Base-by-base conservation (phyloP, 208 protist genomes). In the Entamoeba moshkovskii region DNA sequence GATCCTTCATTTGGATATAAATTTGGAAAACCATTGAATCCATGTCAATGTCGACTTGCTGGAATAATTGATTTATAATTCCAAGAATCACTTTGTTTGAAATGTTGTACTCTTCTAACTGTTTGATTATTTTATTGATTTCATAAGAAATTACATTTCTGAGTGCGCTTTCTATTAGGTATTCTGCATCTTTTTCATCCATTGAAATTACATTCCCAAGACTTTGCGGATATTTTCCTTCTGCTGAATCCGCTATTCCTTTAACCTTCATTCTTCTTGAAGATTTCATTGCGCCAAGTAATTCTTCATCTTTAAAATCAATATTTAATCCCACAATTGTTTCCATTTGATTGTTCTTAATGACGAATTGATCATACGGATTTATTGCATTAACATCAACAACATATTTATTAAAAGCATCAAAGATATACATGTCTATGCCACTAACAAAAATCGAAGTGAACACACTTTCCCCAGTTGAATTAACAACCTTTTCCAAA, bases 131-230 rank as follows among this genome's bases (percentile, higher is more conserved):
- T 15, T 11, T 29, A 8, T 85, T 85, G 11, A 85, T 85, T 85
- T 85, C 59, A 85, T 85, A 29, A 38, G 0, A 13, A 49, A 92
- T 45, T 25, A 33, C 33, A 48, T 25, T 45, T 45, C 25, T 25
- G 3, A 93, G 4, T 6, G 44, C 29, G 2, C 15, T 52, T 52
- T 46, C 45, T 52, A 93, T 29, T 45, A 91, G 3, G 3, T 16
- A 29, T 46, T 92, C 44, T 22, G 18, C 42, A 29, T 52, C 38
- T 49, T 46, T 52, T 45, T 94, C 96, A 92, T 98, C 98, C 73
- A 99, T 93, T 15, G 98, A 92, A 2, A 97, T 96, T 44, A 97
- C 96, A 95, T 98, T 98, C 93, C 98, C 98, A 45, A 98, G 48
- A 3, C 95, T 91, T 45, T 96, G 96, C 22, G 98, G 96, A 94